These are phyloP conservation scores for Verticillium klebahnii DNA, from an alignment of 2,329 filamentous ascomycete genomes.

Conservation along the genomic window DNA sequence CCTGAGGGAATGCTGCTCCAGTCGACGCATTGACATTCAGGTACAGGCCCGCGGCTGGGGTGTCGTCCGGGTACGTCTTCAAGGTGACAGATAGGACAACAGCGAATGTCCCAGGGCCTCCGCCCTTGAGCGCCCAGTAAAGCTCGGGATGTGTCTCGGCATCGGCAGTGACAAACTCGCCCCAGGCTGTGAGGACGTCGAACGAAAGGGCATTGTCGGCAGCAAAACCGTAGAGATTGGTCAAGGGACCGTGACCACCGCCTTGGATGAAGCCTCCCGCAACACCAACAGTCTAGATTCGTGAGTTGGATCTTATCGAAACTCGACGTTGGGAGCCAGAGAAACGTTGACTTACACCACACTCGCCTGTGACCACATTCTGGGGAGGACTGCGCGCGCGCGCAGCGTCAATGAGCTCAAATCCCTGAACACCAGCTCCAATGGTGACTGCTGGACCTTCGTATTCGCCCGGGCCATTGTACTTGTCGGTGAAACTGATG, in stretches of 20 bases:
- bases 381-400: conserved; percentile 33
- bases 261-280: conserved; percentile 57
- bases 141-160: conserved; percentile 43
- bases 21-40: conserved; percentile 12
- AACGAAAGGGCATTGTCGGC: conserved; percentile 45
- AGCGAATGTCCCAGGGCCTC: conserved; percentile 48
- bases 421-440: conserved; percentile 45
- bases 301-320: neutral
- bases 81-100: conserved; percentile 47
- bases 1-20: conserved; percentile 5
- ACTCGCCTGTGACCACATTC: conserved; percentile 50
- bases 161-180: conserved; percentile 37
- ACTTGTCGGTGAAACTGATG: conserved; percentile 32
- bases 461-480: conserved; percentile 33
- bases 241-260: conserved; percentile 48
- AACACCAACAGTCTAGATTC: conserved; percentile 44
- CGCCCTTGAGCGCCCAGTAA: conserved; percentile 53
- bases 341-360: conserved; percentile 22
- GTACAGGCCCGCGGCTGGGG: conserved; percentile 31
- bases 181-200: conserved; percentile 40
- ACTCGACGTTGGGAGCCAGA: accelerated
- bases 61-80: conserved; percentile 44
- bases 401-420: conserved; percentile 38
- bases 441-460: conserved; percentile 45
- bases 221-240: conserved; percentile 34